These are phyloP conservation scores for Carex kokanica DNA, from an alignment of 176 grass and related monocot species.

Conservation along the genomic window DNA sequence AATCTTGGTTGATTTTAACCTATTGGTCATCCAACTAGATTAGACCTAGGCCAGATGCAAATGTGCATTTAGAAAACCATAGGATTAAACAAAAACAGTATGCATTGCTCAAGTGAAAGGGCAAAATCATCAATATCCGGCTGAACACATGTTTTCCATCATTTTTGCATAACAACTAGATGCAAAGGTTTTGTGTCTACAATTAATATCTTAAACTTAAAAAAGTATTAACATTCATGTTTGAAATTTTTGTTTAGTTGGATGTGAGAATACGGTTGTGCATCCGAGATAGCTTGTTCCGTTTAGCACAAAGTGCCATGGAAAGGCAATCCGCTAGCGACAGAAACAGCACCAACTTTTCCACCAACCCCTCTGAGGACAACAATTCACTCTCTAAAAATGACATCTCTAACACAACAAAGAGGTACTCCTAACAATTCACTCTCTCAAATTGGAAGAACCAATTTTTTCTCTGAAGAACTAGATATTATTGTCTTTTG, in stretches of 20 bases:
- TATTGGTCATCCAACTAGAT: background rate
- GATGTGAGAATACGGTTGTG: constrained; percentile 62
- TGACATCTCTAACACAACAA: background rate
- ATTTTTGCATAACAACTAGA: background rate
- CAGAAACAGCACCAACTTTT: constrained; percentile 44
- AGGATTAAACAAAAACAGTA: background rate
- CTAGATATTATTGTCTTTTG: background rate
- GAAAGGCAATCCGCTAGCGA: constrained; percentile 66
- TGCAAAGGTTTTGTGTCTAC: background rate
- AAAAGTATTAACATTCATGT: constrained; percentile 17
- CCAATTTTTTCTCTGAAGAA: background rate
- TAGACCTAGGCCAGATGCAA: background rate
- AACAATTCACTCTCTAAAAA: constrained; percentile 9
- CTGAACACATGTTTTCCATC: background rate
- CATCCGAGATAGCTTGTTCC: constrained; percentile 83
- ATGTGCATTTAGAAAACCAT: background rate
- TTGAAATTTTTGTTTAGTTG: constrained; percentile 51
- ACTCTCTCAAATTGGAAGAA: background rate
- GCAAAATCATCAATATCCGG: background rate
- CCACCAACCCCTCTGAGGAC: constrained; percentile 6
- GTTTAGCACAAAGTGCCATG: constrained; percentile 69
- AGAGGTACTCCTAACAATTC: background rate
- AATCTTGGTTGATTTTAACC: background rate
- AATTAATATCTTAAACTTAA: background rate
- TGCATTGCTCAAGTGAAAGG: background rate